phyloP scores from a whole-genome alignment of 2,329 filamentous ascomycete species.

The Delphinella strobiligena region DNA sequence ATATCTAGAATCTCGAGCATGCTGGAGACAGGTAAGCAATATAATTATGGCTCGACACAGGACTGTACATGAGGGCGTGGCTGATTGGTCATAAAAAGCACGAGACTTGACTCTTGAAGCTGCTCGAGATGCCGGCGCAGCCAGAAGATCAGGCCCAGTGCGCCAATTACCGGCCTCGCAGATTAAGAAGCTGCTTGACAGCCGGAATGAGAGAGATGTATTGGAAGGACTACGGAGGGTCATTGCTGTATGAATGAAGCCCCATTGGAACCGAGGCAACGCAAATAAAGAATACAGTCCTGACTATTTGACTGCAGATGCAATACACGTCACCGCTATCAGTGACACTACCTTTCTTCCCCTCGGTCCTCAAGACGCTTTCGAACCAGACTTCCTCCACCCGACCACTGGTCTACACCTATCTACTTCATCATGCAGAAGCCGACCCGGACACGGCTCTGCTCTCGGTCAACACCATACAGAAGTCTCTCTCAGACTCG shows the following conservation, averaged over 20 bases:
- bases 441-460: constrained; percentile 90
- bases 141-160: constrained; percentile 39
- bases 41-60: constrained; percentile 3
- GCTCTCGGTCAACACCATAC: constrained; percentile 95
- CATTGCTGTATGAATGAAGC: constrained; percentile 53
- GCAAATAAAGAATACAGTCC: no score
- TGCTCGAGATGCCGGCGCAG: constrained; percentile 67
- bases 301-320: constrained; percentile 56
- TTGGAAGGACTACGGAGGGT: constrained; percentile 83
- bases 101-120: constrained; percentile 96
- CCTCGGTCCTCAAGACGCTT: constrained; percentile 96
- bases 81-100: no score
- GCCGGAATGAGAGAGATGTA: constrained; percentile 82
- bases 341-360: constrained; percentile 85
- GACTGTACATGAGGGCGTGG: no score
- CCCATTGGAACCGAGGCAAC: not conserved
- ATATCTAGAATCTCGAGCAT: constrained; percentile 87
- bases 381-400: constrained; percentile 88
- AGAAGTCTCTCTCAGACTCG: constrained; percentile 87
- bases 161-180: constrained; percentile 64
- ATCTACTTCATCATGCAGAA: constrained; percentile 92
- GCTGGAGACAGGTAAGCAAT: constrained; percentile 73
- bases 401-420: constrained; percentile 98
- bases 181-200: constrained; percentile 90
- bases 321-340: constrained; percentile 87